These are phyloP conservation scores for Trichophyton schoenleinii DNA, from an alignment of 2,329 filamentous ascomycete genomes.

Conservation along the genomic window DNA sequence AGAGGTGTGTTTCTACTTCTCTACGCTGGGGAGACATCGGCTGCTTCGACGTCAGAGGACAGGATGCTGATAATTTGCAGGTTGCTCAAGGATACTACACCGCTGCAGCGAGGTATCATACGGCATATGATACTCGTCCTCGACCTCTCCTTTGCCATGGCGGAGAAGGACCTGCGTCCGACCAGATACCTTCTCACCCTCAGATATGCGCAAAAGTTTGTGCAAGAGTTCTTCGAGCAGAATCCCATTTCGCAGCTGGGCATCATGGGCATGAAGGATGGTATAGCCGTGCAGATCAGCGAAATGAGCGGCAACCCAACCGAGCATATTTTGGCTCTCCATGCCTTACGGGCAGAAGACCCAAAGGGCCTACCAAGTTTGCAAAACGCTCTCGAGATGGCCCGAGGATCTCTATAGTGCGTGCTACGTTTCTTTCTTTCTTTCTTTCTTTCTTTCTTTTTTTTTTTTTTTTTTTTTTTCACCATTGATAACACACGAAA, in stretches of 20 bases:
- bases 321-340: slow-evolving; percentile 69
- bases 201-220: slow-evolving; percentile 73
- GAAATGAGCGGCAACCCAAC: slow-evolving; percentile 85
- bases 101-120: slow-evolving; percentile 91
- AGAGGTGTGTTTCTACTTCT: slow-evolving; percentile 36
- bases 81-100: slow-evolving; percentile 81
- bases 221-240: slow-evolving; percentile 92
- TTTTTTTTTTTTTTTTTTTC: neutral
- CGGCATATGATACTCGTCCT: slow-evolving; percentile 85
- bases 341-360: slow-evolving; percentile 52
- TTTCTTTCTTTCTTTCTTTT: neutral
- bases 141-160: slow-evolving; percentile 87
- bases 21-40: neutral
- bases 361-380: slow-evolving; percentile 65
- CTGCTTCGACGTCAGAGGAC: neutral
- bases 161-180: slow-evolving; percentile 85
- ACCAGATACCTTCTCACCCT: slow-evolving; percentile 73
- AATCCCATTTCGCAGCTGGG: slow-evolving; percentile 95
- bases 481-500: no score
- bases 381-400: slow-evolving; percentile 95
- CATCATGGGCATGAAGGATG: slow-evolving; percentile 86
- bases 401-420: slow-evolving; percentile 74
- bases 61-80: slow-evolving; percentile 11
- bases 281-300: slow-evolving; percentile 70
- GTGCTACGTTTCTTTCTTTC: slow-evolving; percentile 14